phyloP scores from a whole-genome alignment of 1,139 yeast genomes.

The Sugiyamaella sp. region DNA sequence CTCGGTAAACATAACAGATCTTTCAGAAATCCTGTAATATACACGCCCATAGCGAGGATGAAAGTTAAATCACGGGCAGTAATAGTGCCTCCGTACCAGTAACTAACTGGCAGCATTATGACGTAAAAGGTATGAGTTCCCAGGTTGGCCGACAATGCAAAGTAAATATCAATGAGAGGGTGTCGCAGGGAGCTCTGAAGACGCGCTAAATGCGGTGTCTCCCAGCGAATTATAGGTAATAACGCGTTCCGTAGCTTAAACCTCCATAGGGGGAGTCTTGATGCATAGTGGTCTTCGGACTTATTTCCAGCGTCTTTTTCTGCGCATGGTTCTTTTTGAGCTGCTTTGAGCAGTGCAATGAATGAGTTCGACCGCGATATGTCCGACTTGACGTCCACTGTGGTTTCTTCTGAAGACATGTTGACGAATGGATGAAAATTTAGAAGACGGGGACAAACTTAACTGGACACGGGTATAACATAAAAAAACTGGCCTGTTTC shows the following conservation, averaged over 20 bases:
- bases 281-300: constrained; percentile 64
- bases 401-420: not conserved
- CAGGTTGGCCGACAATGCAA: constrained; percentile 85
- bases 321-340: constrained; percentile 35
- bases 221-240: constrained; percentile 64
- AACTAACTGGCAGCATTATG: constrained; percentile 78
- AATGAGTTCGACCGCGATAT: constrained; percentile 33
- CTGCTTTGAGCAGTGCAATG: constrained; percentile 34
- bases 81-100: constrained; percentile 74
- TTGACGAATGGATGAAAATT: too few relatives aligned
- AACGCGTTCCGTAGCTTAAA: constrained; percentile 58
- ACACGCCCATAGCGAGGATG: constrained; percentile 84
- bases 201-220: constrained; percentile 61
- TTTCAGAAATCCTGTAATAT: constrained; percentile 72
- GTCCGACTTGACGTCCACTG: not conserved
- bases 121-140: constrained; percentile 96
- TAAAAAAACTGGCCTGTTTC: not conserved
- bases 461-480: not conserved
- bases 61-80: constrained; percentile 67
- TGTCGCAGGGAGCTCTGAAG: constrained; percentile 59
- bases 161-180: constrained; percentile 67
- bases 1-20: constrained; percentile 90
- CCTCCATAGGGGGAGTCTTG: constrained; percentile 60
- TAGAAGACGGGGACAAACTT: too few relatives aligned
- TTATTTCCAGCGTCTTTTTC: constrained; percentile 71